Percentiles rank a stretch among this genome's conserved stretches.
Evolutionary conservation across 805 yeast species (phyloP).

Genomic region (Torulaspora quercuum): DNA sequence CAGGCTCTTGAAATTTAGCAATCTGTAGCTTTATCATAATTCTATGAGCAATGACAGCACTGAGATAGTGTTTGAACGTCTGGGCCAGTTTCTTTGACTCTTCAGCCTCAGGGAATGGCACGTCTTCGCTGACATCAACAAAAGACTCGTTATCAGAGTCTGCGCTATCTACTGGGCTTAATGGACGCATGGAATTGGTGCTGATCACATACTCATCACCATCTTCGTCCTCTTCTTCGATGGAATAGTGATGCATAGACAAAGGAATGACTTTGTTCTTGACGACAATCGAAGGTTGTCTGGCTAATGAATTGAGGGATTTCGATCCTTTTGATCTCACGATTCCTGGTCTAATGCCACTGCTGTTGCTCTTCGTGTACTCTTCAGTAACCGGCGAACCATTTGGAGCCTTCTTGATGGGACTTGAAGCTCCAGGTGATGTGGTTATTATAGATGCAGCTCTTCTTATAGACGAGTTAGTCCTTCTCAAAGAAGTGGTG

Average conservation of each 20-base stretch:
- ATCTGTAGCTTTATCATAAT: slow-evolving; percentile 30
- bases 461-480: slow-evolving; percentile 37
- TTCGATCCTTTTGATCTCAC: slow-evolving; percentile 30
- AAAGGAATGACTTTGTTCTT: slow-evolving; percentile 36
- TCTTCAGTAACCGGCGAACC: not conserved
- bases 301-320: slow-evolving; percentile 28
- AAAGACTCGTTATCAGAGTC: slow-evolving; percentile 11
- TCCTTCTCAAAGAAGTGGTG: slow-evolving; percentile 31
- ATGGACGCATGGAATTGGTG: slow-evolving; percentile 14
- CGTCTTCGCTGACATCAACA: slow-evolving; percentile 12
- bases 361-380: not conserved
- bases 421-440: slow-evolving; percentile 8
- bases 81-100: slow-evolving; percentile 8
- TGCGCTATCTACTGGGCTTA: slow-evolving; percentile 11
- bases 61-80: slow-evolving; percentile 26
- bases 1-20: slow-evolving; percentile 22
- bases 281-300: slow-evolving; percentile 38
- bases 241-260: slow-evolving; percentile 31
- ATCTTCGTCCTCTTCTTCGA: slow-evolving; percentile 28
- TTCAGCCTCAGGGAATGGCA: not conserved
- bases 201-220: slow-evolving; percentile 15
- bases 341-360: slow-evolving; percentile 11
- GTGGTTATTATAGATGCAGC: slow-evolving; percentile 36
- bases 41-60: slow-evolving; percentile 28
- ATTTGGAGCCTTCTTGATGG: not conserved